Conservation (phyloP, 1,139 yeast genomes). For the Candida sp. region DNA sequence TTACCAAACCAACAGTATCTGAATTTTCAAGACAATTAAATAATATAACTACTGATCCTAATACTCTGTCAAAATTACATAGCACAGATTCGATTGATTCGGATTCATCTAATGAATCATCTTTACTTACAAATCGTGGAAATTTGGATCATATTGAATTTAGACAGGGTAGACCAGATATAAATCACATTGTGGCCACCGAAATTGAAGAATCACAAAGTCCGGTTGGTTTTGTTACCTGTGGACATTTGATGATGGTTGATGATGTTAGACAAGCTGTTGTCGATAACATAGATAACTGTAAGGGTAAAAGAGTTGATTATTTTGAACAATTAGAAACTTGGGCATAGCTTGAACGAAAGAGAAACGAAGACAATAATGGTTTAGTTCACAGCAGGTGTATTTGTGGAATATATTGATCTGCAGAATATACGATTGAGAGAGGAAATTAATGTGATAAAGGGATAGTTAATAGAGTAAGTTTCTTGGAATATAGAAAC, state of each 20-base stretch:
- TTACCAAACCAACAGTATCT: constrained; percentile 35
- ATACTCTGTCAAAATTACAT: neutral
- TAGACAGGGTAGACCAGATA: constrained; percentile 44
- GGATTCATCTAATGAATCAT: neutral
- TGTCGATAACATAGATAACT: constrained; percentile 21
- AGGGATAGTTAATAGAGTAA: too few relatives aligned
- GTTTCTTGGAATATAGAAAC: too few relatives aligned
- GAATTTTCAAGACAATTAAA: constrained; percentile 18
- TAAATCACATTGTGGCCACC: constrained; percentile 28
- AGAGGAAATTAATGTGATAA: too few relatives aligned
- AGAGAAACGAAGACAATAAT: too few relatives aligned
- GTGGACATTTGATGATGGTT: constrained; percentile 49
- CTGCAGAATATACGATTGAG: too few relatives aligned
- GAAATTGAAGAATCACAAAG: constrained; percentile 36
- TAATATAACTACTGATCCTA: neutral
- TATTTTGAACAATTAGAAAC: constrained; percentile 45
- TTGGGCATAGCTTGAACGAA: too few relatives aligned
- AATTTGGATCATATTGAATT: constrained; percentile 31
- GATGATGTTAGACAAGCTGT: constrained; percentile 44
- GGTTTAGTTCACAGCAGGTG: too few relatives aligned
- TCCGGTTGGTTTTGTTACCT: constrained; percentile 42
- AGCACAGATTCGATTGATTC: neutral
- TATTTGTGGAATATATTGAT: too few relatives aligned
- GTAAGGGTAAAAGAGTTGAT: constrained; percentile 36
- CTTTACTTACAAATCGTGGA: constrained; percentile 9